Conservation (phyloP, 441 rosid species). For the Syzygium syzygioides region DNA sequence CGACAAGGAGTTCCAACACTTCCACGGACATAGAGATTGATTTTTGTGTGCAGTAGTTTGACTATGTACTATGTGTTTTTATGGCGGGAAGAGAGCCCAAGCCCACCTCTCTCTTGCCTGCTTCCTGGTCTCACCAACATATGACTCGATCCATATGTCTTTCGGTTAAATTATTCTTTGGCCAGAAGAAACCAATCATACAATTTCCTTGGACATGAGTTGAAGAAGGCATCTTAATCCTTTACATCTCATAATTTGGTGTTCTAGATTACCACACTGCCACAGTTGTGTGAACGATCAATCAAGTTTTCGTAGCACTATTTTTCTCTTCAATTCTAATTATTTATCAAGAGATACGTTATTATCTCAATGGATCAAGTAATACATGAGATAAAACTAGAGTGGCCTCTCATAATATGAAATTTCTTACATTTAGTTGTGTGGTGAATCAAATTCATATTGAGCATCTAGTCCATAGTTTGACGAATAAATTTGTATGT, state of each 20-base stretch:
- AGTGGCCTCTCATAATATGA: not conserved
- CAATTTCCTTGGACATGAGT: not conserved
- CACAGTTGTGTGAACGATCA: not conserved
- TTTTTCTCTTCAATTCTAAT: not conserved
- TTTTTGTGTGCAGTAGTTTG: not conserved
- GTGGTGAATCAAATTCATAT: not conserved
- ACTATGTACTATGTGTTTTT: not conserved
- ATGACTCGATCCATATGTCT: not conserved
- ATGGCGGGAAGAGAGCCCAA: not conserved
- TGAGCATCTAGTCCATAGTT: not conserved
- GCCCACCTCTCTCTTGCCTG: not conserved
- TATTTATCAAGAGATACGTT: not conserved
- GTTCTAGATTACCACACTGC: not conserved
- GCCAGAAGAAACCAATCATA: not conserved
- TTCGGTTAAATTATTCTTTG: not conserved
- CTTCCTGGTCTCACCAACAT: not conserved
- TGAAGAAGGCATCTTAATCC: not conserved
- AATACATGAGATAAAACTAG: not conserved
- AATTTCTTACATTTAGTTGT: not conserved
- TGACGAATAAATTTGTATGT: not conserved
- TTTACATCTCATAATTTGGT: not conserved
- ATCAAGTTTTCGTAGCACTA: not conserved
- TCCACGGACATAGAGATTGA: not conserved
- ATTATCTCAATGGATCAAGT: not conserved
- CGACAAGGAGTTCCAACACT: not conserved